These are phyloP conservation scores for Telfairia occidentalis DNA, from an alignment of 331 rosid genomes.

Conservation along the genomic window DNA sequence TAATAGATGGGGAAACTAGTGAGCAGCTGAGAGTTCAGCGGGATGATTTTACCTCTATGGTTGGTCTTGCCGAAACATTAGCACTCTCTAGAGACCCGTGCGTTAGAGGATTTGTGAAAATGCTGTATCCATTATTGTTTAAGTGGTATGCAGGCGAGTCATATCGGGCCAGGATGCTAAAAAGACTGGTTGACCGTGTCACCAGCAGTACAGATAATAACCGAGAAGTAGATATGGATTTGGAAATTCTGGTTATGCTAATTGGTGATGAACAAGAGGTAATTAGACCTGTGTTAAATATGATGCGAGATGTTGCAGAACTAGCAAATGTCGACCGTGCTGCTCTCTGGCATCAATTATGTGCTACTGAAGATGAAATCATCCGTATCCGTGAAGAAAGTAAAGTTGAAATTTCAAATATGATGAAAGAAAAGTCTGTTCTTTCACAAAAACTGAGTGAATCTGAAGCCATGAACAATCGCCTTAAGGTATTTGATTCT, in stretches of 20 bases:
- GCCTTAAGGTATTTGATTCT: slow-evolving; percentile 77
- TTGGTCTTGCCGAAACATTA: slow-evolving; percentile 91
- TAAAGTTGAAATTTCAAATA: slow-evolving; percentile 55
- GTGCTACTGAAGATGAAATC: slow-evolving; percentile 87
- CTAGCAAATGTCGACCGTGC: slow-evolving; percentile 89
- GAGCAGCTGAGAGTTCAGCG: slow-evolving; percentile 64
- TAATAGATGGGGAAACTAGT: slow-evolving; percentile 44
- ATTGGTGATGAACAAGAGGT: slow-evolving; percentile 82
- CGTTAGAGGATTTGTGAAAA: slow-evolving; percentile 77
- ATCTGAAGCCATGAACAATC: slow-evolving; percentile 57
- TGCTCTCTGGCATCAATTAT: slow-evolving; percentile 91
- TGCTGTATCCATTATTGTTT: slow-evolving; percentile 68
- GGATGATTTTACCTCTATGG: slow-evolving; percentile 79
- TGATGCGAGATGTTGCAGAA: slow-evolving; percentile 94
- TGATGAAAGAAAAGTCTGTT: slow-evolving; percentile 51
- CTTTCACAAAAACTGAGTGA: slow-evolving; percentile 65
- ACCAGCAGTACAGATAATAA: slow-evolving; percentile 56
- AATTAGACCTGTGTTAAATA: slow-evolving; percentile 64
- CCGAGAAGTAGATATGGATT: slow-evolving; percentile 64
- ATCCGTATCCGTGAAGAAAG: slow-evolving; percentile 54
- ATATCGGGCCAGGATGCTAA: slow-evolving; percentile 64
- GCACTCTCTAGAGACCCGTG: slow-evolving; percentile 70
- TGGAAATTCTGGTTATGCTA: slow-evolving; percentile 71
- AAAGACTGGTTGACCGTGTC: slow-evolving; percentile 83
- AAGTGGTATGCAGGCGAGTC: slow-evolving; percentile 89